Evolutionary conservation across 2,329 filamentous ascomycete species (phyloP), one percentile per base, ranked within the genome.

Genomic region (Ascochyta fabae): DNA sequence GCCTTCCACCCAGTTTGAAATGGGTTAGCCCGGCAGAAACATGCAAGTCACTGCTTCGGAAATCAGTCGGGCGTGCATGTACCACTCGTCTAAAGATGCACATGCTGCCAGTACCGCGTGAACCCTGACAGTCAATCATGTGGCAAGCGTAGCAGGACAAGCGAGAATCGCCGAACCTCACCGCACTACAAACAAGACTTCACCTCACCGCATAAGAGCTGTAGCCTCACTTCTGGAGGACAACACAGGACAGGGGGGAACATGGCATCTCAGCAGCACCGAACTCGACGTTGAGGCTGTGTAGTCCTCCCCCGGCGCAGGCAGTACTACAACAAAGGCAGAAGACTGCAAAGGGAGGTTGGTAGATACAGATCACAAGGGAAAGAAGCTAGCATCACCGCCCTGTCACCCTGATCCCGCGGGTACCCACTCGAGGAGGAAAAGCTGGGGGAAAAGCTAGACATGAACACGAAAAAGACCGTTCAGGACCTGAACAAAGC

Each of bases 371-470:
- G 43, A 41, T 55, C 38, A 2, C 13, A 41, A 19, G 29, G 42
- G 39, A 56, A 47, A 50, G 42, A 51, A 47, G 47, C 53, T 56
- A 56, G 48, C 51, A 51, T 53, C 43, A 56, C 47, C 53, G 53
- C 53, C 53, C 13, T 51, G 47, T 56, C 47, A 42, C 41, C 53
- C 27, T 50, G 29, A n/a, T 56, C 53, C 53, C 53, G 53, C 36
- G 47, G 49, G 42, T 45, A 56, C 42, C 53, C 53, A 56, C 53
- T 56, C 51, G 53, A 50, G 42, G 48, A 48, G 48, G 42, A 56
- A 56, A 56, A 56, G 47, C 53, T 51, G 53, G 53, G 53, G 53
- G 53, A 51, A 56, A 56, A 56, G 47, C 47, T 48, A 43, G 42
- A 56, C 36, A 36, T 41, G 35, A 47, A 46, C 35, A 36, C 53